Evolutionary conservation across 2,329 filamentous ascomycete genomes (phyloP), one percentile per base, ranked within the genome.

Genomic region (Alternaria metachromatica): DNA sequence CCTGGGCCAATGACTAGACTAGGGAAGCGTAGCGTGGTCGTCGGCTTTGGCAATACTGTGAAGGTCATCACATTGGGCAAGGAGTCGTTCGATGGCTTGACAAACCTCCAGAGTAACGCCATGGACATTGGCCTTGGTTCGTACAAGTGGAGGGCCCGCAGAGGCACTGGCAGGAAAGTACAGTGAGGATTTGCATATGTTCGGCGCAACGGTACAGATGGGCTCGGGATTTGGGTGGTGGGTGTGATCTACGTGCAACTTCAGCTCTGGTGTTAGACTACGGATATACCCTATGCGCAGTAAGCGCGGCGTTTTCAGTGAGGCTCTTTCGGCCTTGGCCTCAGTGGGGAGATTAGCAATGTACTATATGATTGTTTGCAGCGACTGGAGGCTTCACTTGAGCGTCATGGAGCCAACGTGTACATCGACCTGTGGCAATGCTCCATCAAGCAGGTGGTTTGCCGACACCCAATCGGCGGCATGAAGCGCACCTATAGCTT

Each of bases 11-110:
- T 91, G 60, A 83, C 84, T 2, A 82, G 83, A 56, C 80, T 93
- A 1, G 91, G 91, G 12, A 85, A 86, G 51, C 84, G 85, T 49
- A 90, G 89, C 55, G 84, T 92, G 4, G 92, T 88, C 0, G 86
- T 94, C 28, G 90, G 87, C 0, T 88, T 94, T 63, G 92, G 91
- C 12, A 92, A 93, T 68, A 84, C 88, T 2, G 84, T 94, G 72
- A 94, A 93, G 79, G 81, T 94, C 55, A 85, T 94, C 60, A 88
- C 87, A 2, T 82, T 90, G 6, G 90, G 90, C 6, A 85, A 87
- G 66, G 90, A 91, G 73, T 83, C 87, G 30, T 91, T 90, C 70
- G 87, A 89, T 50, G 71, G 68, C 12, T 33, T 64, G 44, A 49
- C 59, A 13, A 62, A 43, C 5, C 41, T 64, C 6, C 66, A 69